Evolutionary conservation across 192 early-diverging fungal species (phyloP), one percentile per base, ranked within the genome.

Genomic region (Mortierella antarctica): DNA sequence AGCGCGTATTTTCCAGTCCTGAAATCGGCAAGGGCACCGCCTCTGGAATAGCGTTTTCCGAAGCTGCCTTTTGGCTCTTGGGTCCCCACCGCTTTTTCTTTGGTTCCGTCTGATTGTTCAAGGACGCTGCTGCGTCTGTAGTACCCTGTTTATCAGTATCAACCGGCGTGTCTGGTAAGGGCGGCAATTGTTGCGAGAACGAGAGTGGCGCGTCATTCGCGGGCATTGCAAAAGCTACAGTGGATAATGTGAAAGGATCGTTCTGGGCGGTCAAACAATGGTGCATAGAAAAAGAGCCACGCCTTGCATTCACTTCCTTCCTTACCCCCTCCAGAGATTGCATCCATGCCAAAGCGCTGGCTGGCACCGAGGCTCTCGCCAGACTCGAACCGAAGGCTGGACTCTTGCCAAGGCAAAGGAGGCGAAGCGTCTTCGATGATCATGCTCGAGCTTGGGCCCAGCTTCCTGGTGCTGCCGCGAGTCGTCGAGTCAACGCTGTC

Each of bases 331-430:
- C 65, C 76, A 47, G 68, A 65, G 17, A 79, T 56, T 18, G 57
- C 48, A 57, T 79, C 69, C 62, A 79, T 66, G 39, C 76, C 67
- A 54, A 79, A 79, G 3, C 76, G 63, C 39, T 79, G 62, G 49
- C 58, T 71, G 7, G 45, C 8, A 18, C 69, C 66, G 6, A 65
- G 63, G 13, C 51, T 50, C 20, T 62, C 76, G 6, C 58, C 9
- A 0, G 64, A 55, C 4, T 6, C 51, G 12, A 63, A 63, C 0
- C 46, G 52, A 46, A 40, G 42, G 6, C 46, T 66, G 15, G 74
- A 20, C 14, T 69, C 74, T 48, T 75, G 67, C 74, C 74, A 76
- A 10, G 61, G 67, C 17, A 77, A 47, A 6, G 69, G 76, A 17
- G 76, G 69, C 0, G 69, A 62, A 1, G 69, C 68, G 21, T 79